phyloP scores from a whole-genome alignment of 2,329 filamentous ascomycete species.

The Stachybotrys chlorohalonatus region DNA sequence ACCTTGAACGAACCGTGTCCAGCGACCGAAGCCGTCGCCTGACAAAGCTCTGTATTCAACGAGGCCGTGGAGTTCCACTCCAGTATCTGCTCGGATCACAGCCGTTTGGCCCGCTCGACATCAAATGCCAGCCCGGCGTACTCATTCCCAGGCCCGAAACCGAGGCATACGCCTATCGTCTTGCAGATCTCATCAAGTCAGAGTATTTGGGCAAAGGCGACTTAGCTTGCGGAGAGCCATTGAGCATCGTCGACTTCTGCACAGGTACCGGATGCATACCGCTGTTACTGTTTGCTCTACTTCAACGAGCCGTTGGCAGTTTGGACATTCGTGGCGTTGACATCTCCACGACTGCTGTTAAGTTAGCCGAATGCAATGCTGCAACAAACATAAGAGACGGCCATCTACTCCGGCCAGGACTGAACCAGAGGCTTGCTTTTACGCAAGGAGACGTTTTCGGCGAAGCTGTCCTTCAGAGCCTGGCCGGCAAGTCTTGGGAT shows the following conservation, averaged over 20 bases:
- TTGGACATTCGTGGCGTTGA: slow-evolving; percentile 63
- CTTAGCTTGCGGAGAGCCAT: slow-evolving; percentile 5
- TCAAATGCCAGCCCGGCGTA: slow-evolving; percentile 67
- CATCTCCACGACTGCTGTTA: slow-evolving; percentile 56
- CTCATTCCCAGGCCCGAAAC: slow-evolving; percentile 79
- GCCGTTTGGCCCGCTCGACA: slow-evolving; percentile 76
- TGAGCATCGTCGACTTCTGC: slow-evolving; percentile 76
- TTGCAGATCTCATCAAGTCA: slow-evolving; percentile 36
- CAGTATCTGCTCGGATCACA: slow-evolving; percentile 87
- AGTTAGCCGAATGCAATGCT: slow-evolving; percentile 58
- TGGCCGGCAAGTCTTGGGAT: slow-evolving; percentile 33
- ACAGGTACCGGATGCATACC: slow-evolving; percentile 88
- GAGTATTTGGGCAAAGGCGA: slow-evolving; percentile 4
- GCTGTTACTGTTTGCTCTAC: slow-evolving; percentile 59
- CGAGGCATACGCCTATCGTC: slow-evolving; percentile 54
- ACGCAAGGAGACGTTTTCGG: slow-evolving; percentile 39
- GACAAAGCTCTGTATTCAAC: slow-evolving; percentile 33
- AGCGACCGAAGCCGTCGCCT: slow-evolving; percentile 14
- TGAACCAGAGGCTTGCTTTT: slow-evolving; percentile 31
- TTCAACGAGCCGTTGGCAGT: slow-evolving; percentile 29
- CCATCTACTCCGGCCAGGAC: slow-evolving; percentile 8
- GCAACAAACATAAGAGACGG: slow-evolving; percentile 31
- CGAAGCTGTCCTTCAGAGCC: slow-evolving; percentile 22
- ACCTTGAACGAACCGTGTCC: slow-evolving; percentile 30
- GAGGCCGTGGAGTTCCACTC: slow-evolving; percentile 60